Percentiles rank a stretch among this genome's conserved stretches.
Evolutionary conservation across 177 flowering plant genomes (phyloP).

Genomic region (Telopea speciosissima): DNA sequence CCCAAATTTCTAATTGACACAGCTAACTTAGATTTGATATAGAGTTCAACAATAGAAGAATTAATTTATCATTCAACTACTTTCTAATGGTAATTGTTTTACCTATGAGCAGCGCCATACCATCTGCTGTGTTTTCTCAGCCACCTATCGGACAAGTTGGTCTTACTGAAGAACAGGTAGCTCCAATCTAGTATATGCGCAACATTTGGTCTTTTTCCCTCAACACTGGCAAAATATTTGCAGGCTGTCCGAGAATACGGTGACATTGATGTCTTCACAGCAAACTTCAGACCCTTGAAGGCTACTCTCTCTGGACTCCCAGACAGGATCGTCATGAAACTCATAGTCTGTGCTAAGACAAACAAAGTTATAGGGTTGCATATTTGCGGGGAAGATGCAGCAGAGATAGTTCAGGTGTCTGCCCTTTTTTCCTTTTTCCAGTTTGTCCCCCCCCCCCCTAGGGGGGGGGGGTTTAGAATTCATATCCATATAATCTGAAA

Average conservation of each 20-base stretch:
- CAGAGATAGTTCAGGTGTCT: slow-evolving; percentile 88
- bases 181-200: slow-evolving; percentile 1
- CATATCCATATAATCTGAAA: background rate
- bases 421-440: background rate
- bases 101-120: slow-evolving; percentile 52
- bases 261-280: slow-evolving; percentile 79
- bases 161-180: slow-evolving; percentile 91
- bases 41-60: background rate
- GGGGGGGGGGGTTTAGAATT: no score
- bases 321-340: slow-evolving; percentile 88
- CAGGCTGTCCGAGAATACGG: slow-evolving; percentile 78
- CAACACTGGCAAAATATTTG: slow-evolving; percentile 16
- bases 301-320: slow-evolving; percentile 97
- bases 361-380: slow-evolving; percentile 76
- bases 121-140: slow-evolving; percentile 96
- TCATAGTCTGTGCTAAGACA: slow-evolving; percentile 80
- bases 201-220: slow-evolving; percentile 1
- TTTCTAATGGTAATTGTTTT: background rate
- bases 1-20: background rate
- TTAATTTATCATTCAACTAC: background rate
- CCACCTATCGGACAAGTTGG: slow-evolving; percentile 98
- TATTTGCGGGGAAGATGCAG: slow-evolving; percentile 92
- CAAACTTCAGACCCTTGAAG: slow-evolving; percentile 88
- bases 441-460: background rate
- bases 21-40: background rate